Base-by-base conservation (phyloP, 2,329 filamentous ascomycete species). In the Alternaria sp. region DNA sequence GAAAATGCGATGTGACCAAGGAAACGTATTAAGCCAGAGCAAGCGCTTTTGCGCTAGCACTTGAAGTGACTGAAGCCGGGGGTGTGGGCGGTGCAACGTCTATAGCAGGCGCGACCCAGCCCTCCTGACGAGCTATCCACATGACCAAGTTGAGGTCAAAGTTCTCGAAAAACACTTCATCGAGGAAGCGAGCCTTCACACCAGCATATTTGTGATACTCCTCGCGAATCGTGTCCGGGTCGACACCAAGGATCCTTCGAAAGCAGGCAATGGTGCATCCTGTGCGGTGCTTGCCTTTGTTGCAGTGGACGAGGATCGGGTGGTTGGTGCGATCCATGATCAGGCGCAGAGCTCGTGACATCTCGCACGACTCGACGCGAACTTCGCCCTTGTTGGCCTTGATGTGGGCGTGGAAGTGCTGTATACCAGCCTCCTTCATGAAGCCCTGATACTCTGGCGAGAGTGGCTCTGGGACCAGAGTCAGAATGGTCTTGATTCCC, bases 231-330 rank as follows among this genome's bases (percentile, higher is more conserved):
- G 81, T 79, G 1, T 83, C 75, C 1, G 87, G 75, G 17, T 86
- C 80, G 88, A 90, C 91, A 13, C 90, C 72, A 31, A 64, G 85
- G 11, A 91, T 79, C 73, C 90, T 91, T 62, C 93, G 88, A 62
- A 96, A 84, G 56, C 90, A 88, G 17, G 88, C 93, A 48, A 93
- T 85, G n/a, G 95, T 89, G 72, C 93, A 97, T 23, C 93, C 93
- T 17, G 93, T 97, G 57, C 93, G 90, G 73, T 97, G 93, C 84
- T 89, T 95, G 73, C 93, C 93, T 68, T 96, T 93, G 74, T 97
- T 97, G 83, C 93, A 97, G 77, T 97, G 93, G 45, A 97, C 85
- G 37, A 97, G 83, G 10, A 97, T 78, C 0, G 93, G 93, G 65
- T 95, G 88, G 62, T 96, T 92, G 33, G 82, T 78, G 48, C 84